Percentiles rank a stretch among this genome's conserved stretches.
phyloP scores from a whole-genome alignment of 805 yeast genomes.

The Candida sphagnicola region DNA sequence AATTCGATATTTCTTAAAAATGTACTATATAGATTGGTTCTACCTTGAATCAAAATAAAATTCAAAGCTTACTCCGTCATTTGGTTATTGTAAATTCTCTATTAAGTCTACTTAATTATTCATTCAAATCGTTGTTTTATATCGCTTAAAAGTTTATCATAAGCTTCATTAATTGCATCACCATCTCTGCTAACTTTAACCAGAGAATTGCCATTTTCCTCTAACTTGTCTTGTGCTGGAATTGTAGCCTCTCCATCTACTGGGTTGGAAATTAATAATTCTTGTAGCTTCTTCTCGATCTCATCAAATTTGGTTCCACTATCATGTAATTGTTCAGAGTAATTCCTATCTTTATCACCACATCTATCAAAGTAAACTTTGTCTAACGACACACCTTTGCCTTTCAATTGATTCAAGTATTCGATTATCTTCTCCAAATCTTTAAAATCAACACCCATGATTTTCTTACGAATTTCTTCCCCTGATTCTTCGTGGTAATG shows the following conservation, averaged over 20 bases:
- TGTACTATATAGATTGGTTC: too few relatives aligned
- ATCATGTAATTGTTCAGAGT: neutral
- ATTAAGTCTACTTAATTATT: too few relatives aligned
- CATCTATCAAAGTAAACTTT: constrained; percentile 12
- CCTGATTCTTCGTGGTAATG: constrained; percentile 24
- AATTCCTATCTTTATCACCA: neutral
- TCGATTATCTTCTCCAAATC: constrained; percentile 33
- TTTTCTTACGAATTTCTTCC: constrained; percentile 34
- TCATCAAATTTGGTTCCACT: constrained; percentile 5
- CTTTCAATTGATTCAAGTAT: constrained; percentile 26
- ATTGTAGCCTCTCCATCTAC: neutral
- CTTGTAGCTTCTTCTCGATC: constrained; percentile 13
- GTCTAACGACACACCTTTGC: constrained; percentile 29
- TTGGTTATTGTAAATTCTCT: too few relatives aligned
- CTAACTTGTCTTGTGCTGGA: neutral
- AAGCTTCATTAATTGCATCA: constrained; percentile 2
- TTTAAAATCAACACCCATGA: constrained; percentile 25
- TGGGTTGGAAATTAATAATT: constrained; percentile 4
- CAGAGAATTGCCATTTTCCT: neutral
- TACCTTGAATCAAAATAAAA: too few relatives aligned
- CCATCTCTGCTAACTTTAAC: neutral
- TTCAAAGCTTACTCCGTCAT: too few relatives aligned
- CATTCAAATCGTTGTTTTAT: neutral
- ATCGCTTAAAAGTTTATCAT: neutral
- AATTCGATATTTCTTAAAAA: neutral